Base-by-base conservation (phyloP, 495 filamentous ascomycete species). In the Penicillium angulare region DNA sequence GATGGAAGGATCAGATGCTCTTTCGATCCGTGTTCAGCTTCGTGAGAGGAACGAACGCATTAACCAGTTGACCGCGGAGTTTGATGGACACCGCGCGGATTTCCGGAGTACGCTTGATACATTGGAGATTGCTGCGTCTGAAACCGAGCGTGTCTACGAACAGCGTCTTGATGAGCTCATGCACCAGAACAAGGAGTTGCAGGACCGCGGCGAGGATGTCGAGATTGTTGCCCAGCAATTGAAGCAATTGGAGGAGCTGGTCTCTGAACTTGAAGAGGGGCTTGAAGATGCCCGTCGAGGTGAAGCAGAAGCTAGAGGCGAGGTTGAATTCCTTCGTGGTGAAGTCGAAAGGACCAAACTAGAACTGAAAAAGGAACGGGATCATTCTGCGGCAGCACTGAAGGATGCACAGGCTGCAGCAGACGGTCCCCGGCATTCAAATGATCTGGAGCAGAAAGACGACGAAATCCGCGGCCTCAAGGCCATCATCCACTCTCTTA, bases 11-110 rank as follows among this genome's bases (percentile, higher is more conserved):
- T 83, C 83, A 42, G 91, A 96, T 63, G 79, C 83, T 4, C 59
- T 82, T 3, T 88, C 91, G 55, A 75, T 99, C 46, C 88, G 93
- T 24, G 78, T 84, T 10, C 67, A 96, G 50, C 70, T 99, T 29
- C 81, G 92, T 15, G 95, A 99, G 66, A 96, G 96, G 75, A 96
- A 97, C 57, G 93, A 99, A 36, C 95, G 90, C 72, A 97, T 99
- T 56, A 80, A 83, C 10, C 84, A 90, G 75, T 77, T 99, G 57
- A 97, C 90, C 2, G 83, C 87, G 4, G 95, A 99, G 61, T 99
- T 99, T 55, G 93, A 99, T 65, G 80, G 86, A 9, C 93, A 99
- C 64, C 82, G 93, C 26, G 93, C 92, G 7, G 93, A 99, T 66
- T 99, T 99, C 67, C 77, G 93, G 49, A 95, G 88, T 64, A 99